A percentile compares a stretch with the other conserved stretches of the same genome.
These are phyloP conservation scores for Ceratocystis huliohia DNA, from an alignment of 2,329 filamentous ascomycete species.

Conservation along the genomic window DNA sequence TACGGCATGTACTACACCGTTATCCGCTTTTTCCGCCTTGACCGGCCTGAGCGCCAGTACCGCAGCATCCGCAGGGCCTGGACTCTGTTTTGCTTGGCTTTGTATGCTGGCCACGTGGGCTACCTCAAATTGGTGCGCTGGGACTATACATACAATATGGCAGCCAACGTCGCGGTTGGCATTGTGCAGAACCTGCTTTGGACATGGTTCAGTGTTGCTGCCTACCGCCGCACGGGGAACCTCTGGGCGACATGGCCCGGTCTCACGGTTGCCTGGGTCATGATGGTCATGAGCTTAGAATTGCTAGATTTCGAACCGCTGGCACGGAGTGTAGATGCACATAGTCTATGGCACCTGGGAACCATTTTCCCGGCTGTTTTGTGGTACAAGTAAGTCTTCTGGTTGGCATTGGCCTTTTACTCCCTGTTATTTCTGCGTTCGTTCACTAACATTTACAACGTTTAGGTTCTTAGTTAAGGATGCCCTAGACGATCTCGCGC, in stretches of 20 bases:
- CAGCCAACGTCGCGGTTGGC: constrained; percentile 75
- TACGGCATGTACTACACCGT: constrained; percentile 82
- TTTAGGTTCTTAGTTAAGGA: constrained; percentile 75
- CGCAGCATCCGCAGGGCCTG: constrained; percentile 52
- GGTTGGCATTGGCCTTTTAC: background rate
- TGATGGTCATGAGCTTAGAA: constrained; percentile 90
- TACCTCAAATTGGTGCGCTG: constrained; percentile 79
- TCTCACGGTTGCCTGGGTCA: constrained; percentile 81
- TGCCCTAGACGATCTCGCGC: constrained; percentile 66
- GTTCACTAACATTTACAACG: background rate
- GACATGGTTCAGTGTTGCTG: constrained; percentile 66
- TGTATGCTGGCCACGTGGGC: constrained; percentile 65
- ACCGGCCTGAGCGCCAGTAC: constrained; percentile 38
- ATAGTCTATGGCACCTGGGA: constrained; percentile 89
- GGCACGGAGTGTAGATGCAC: constrained; percentile 73
- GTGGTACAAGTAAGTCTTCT: constrained; percentile 80
- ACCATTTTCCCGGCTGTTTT: constrained; percentile 78
- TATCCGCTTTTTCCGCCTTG: constrained; percentile 71
- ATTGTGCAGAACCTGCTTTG: constrained; percentile 71
- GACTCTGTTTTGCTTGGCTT: constrained; percentile 56
- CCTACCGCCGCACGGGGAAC: constrained; percentile 58
- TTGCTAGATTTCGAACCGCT: constrained; percentile 85
- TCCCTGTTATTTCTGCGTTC: background rate
- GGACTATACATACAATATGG: constrained; percentile 98
- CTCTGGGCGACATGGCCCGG: constrained; percentile 83